These are phyloP conservation scores for Ogataea methylovora DNA, from an alignment of 805 yeast species.

Conservation along the genomic window DNA sequence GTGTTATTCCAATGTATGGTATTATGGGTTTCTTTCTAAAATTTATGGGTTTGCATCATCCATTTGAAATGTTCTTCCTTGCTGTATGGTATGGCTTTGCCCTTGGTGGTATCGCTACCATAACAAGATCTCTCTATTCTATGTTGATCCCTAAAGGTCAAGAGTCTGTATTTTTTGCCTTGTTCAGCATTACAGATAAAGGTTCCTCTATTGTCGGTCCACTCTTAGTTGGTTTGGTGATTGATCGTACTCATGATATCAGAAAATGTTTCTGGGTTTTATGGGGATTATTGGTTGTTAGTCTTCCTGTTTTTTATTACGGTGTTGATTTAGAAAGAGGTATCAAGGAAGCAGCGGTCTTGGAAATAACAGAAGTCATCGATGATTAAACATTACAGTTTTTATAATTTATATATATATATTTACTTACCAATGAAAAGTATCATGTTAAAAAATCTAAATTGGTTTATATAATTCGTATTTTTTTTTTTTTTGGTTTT, in stretches of 20 bases:
- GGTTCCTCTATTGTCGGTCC: constrained; percentile 77
- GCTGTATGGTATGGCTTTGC: constrained; percentile 74
- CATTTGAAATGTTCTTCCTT: constrained; percentile 60
- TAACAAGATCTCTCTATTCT: constrained; percentile 61
- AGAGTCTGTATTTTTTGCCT: constrained; percentile 69
- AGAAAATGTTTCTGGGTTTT: constrained; percentile 65
- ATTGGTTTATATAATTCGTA: too few species aligned
- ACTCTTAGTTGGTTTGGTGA: constrained; percentile 58
- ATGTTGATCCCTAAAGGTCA: constrained; percentile 67
- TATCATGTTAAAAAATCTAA: neutral
- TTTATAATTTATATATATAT: constrained; percentile 12
- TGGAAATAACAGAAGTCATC: constrained; percentile 14
- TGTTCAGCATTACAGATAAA: constrained; percentile 73
- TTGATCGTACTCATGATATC: constrained; percentile 67
- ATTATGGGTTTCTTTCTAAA: constrained; percentile 53
- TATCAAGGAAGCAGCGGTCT: constrained; percentile 23
- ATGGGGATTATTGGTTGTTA: constrained; percentile 40
- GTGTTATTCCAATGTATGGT: constrained; percentile 67
- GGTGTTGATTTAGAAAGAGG: constrained; percentile 58
- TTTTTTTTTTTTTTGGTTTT: too few species aligned
- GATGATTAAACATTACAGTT: constrained; percentile 8
- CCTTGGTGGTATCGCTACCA: constrained; percentile 65
- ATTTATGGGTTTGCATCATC: constrained; percentile 49
- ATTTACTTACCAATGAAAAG: neutral
- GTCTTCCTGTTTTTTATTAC: constrained; percentile 47